phyloP scores from a whole-genome alignment of 129 eudicot species.

The Flaveria linearis region DNA sequence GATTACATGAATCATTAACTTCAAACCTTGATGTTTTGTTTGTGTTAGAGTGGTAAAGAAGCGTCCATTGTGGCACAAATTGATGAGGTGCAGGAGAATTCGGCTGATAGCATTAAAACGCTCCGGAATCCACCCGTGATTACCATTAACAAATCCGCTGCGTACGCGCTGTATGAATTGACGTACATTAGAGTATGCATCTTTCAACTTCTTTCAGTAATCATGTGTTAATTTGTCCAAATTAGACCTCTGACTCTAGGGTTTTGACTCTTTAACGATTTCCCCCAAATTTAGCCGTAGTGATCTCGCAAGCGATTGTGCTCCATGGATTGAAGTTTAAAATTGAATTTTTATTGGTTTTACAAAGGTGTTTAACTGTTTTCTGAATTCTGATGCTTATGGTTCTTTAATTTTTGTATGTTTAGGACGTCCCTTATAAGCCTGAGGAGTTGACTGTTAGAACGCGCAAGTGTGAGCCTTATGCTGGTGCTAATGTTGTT shows the following conservation, averaged over 20 bases:
- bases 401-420: neutral
- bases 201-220: slow-evolving; percentile 9
- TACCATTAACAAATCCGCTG: slow-evolving; percentile 73
- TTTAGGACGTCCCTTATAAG: slow-evolving; percentile 71
- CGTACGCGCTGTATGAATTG: slow-evolving; percentile 69
- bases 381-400: neutral
- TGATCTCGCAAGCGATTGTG: neutral
- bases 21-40: neutral
- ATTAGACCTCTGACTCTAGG: neutral
- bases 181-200: slow-evolving; percentile 73
- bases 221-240: neutral
- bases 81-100: slow-evolving; percentile 60
- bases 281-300: too few relatives aligned
- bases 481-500: slow-evolving; percentile 70
- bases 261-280: neutral
- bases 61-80: slow-evolving; percentile 80
- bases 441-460: slow-evolving; percentile 63
- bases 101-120: slow-evolving; percentile 58
- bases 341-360: neutral
- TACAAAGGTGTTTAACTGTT: neutral
- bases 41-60: slow-evolving; percentile 74
- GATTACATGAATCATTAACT: neutral
- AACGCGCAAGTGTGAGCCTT: slow-evolving; percentile 73
- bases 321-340: neutral
- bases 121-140: slow-evolving; percentile 78